Conservation (phyloP, 441 rosid species). For the Gossypium trilobum region DNA sequence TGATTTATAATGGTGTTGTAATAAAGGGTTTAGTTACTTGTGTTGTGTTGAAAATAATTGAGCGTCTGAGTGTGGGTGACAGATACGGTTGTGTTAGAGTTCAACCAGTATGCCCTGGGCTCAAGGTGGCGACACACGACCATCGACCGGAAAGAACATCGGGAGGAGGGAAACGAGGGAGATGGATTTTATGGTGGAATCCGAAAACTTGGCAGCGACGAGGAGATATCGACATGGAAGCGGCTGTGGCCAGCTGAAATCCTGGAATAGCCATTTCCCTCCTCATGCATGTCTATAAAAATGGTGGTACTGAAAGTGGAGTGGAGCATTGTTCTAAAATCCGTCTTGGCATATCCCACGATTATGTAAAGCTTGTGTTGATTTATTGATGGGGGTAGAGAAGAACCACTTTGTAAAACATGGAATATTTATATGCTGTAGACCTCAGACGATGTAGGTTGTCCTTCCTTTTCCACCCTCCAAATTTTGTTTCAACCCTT, state of each 20-base stretch:
- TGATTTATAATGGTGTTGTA: too few species aligned
- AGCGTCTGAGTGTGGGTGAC: conserved; percentile 19
- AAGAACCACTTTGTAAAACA: neutral
- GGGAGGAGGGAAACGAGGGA: conserved; percentile 71
- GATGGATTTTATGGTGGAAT: conserved; percentile 86
- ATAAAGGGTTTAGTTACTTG: too few species aligned
- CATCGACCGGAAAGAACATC: conserved; percentile 49
- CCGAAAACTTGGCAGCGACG: conserved; percentile 32
- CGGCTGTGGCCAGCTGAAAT: conserved; percentile 55
- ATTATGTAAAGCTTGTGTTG: neutral
- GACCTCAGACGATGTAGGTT: neutral
- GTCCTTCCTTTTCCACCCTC: neutral
- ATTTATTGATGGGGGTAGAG: neutral
- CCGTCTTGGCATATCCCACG: neutral
- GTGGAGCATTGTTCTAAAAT: too few species aligned
- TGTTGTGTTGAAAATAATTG: neutral
- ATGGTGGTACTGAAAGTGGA: neutral
- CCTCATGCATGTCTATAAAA: neutral
- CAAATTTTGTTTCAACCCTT: neutral
- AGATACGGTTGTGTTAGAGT: conserved; percentile 61
- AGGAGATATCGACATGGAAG: conserved; percentile 61
- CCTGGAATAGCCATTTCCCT: conserved; percentile 34
- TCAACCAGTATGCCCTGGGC: conserved; percentile 61
- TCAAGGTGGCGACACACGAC: conserved; percentile 65
- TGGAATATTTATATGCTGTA: neutral